phyloP scores from a whole-genome alignment of 345 rosid genomes.

The Raphanus sativus region DNA sequence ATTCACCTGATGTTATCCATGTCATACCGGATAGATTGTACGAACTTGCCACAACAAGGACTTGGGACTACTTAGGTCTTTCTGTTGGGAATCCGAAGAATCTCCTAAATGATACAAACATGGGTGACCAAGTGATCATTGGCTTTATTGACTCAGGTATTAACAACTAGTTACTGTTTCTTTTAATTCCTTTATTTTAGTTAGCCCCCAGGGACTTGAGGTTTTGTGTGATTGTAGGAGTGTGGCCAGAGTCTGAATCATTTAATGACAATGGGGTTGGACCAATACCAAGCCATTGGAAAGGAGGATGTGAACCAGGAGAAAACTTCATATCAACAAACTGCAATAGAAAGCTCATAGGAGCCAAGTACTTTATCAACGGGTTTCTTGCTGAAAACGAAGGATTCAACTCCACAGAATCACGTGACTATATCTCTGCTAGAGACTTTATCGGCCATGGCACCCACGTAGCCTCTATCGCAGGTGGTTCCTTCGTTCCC shows the following conservation, averaged over 20 bases:
- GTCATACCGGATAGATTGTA: slow-evolving; percentile 39
- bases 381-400: slow-evolving; percentile 47
- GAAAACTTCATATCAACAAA: slow-evolving; percentile 18
- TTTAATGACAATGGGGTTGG: slow-evolving; percentile 15
- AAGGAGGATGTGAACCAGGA: slow-evolving; percentile 33
- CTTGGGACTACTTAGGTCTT: slow-evolving; percentile 51
- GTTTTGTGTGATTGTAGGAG: slow-evolving; percentile 7
- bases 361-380: slow-evolving; percentile 50
- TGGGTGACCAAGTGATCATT: slow-evolving; percentile 40
- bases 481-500: slow-evolving; percentile 50
- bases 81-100: slow-evolving; percentile 30
- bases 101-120: slow-evolving; percentile 26
- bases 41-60: slow-evolving; percentile 45
- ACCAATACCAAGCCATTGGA: slow-evolving; percentile 15
- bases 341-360: slow-evolving; percentile 55
- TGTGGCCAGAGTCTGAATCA: slow-evolving; percentile 22
- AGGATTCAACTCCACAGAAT: slow-evolving; percentile 41
- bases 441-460: slow-evolving; percentile 58
- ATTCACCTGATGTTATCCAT: slow-evolving; percentile 44
- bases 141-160: slow-evolving; percentile 42
- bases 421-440: slow-evolving; percentile 44
- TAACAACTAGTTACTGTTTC: neutral
- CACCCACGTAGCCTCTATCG: slow-evolving; percentile 47
- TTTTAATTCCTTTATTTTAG: neutral
- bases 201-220: neutral